Conservation (phyloP, 2,329 filamentous ascomycete genomes). For the Monosporascus cannonballus region DNA sequence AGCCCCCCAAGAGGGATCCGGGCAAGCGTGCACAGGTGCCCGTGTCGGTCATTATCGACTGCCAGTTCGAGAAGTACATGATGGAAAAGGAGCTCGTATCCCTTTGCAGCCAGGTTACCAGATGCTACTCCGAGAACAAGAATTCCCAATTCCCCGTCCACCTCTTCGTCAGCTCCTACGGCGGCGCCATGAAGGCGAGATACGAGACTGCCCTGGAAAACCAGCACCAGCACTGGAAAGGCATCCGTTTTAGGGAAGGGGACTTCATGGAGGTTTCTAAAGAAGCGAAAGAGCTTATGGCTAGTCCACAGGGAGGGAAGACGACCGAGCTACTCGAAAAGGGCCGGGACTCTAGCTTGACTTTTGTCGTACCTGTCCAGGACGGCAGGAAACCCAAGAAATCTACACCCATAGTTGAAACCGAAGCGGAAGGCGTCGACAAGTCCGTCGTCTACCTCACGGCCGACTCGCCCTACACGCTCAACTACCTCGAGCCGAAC, state of each 20-base stretch:
- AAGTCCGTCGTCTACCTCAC: slow-evolving; percentile 73
- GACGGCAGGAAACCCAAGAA: slow-evolving; percentile 29
- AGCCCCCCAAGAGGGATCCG: slow-evolving; percentile 29
- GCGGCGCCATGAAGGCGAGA: slow-evolving; percentile 66
- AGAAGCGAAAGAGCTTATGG: slow-evolving; percentile 64
- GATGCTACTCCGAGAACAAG: slow-evolving; percentile 84
- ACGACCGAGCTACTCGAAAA: slow-evolving; percentile 52
- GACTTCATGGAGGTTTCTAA: slow-evolving; percentile 68
- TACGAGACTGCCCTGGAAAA: slow-evolving; percentile 71
- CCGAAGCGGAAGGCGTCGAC: slow-evolving; percentile 27
- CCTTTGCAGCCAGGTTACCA: slow-evolving; percentile 74
- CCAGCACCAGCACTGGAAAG: slow-evolving; percentile 74
- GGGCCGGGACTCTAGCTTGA: slow-evolving; percentile 25
- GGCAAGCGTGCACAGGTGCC: slow-evolving; percentile 49
- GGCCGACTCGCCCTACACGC: slow-evolving; percentile 81
- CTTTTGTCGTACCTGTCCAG: slow-evolving; percentile 22
- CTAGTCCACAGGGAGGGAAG: slow-evolving; percentile 44
- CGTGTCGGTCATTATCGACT: slow-evolving; percentile 80
- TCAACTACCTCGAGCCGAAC: slow-evolving; percentile 78
- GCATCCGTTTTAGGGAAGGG: slow-evolving; percentile 64
- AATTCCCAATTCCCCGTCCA: slow-evolving; percentile 62
- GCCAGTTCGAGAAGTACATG: slow-evolving; percentile 89
- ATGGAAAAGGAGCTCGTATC: slow-evolving; percentile 78
- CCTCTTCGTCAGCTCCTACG: slow-evolving; percentile 72
- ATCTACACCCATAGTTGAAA: slow-evolving; percentile 15